Percentiles rank a stretch among this genome's conserved stretches.
Conservation (phyloP, 2,329 filamentous ascomycete species). For the Rhynchosporium secalis region DNA sequence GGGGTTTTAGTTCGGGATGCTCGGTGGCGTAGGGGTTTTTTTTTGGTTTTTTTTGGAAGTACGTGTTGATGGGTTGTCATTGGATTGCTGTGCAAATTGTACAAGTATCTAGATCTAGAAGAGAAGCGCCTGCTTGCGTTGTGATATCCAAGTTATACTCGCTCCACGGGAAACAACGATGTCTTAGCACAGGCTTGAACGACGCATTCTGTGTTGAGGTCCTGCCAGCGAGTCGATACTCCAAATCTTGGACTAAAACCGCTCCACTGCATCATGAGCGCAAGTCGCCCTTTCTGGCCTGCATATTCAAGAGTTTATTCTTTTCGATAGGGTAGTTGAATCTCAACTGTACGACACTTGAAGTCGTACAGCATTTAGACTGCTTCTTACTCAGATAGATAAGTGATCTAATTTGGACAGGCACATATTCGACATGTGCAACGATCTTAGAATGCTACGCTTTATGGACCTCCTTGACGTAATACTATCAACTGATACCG, state of each 20-base stretch:
- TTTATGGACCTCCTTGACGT: not conserved
- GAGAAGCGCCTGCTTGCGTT: not conserved
- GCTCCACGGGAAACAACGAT: not conserved
- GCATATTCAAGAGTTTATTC: not conserved
- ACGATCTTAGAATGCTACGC: not conserved
- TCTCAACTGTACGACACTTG: not conserved
- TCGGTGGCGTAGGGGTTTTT: conserved; percentile 8
- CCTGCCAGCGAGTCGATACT: not conserved
- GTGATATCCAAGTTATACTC: not conserved
- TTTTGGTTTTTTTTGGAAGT: not conserved
- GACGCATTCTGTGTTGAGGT: not conserved
- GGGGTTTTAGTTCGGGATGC: not conserved
- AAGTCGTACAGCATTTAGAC: conserved; percentile 4
- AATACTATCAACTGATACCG: not conserved
- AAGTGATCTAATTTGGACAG: conserved; percentile 6
- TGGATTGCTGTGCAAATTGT: conserved; percentile 1
- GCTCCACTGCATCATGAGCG: not conserved
- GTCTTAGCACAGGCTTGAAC: not conserved
- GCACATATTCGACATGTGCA: not conserved
- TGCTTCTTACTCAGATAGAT: not conserved
- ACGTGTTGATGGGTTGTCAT: not conserved
- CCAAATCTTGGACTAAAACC: not conserved
- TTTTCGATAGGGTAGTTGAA: not conserved
- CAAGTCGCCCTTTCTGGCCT: not conserved
- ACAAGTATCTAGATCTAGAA: not conserved